phyloP scores from a whole-genome alignment of 345 rosid species.

The Eucalyptus albens region DNA sequence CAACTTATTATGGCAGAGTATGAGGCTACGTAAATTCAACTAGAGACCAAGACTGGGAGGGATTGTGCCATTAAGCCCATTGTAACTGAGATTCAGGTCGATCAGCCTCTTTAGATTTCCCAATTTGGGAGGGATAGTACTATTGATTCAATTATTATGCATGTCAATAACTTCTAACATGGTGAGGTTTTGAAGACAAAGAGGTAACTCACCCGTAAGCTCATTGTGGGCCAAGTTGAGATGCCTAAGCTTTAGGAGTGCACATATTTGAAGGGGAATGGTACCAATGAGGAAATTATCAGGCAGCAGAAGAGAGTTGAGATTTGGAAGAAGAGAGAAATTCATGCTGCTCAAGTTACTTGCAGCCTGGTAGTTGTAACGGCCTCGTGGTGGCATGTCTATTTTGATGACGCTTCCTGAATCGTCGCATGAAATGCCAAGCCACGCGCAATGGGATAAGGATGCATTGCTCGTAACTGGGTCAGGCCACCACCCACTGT shows the following conservation, averaged over 20 bases:
- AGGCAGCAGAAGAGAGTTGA: neutral
- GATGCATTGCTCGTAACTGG: neutral
- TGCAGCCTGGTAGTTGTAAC: accelerated
- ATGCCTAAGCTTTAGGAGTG: neutral
- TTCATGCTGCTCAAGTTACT: neutral
- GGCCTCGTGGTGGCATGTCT: neutral
- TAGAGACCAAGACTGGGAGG: neutral
- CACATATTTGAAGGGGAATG: neutral
- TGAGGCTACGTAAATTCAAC: neutral
- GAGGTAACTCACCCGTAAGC: neutral
- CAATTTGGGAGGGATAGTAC: neutral
- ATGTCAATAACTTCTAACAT: neutral
- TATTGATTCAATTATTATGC: accelerated
- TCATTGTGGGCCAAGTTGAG: neutral
- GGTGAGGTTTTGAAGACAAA: neutral
- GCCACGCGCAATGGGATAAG: neutral
- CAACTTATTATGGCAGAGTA: no score
- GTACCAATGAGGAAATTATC: neutral
- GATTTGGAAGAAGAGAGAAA: constrained; percentile 4
- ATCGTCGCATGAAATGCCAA: neutral
- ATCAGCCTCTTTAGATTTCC: neutral
- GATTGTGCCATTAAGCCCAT: neutral
- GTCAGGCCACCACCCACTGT: neutral
- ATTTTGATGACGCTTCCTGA: neutral
- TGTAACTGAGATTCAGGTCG: neutral